A percentile compares a stretch with the other conserved stretches of the same genome.
phyloP scores from a whole-genome alignment of 108 stramenopile species.

The Pseudonitzschia delicatissima region DNA sequence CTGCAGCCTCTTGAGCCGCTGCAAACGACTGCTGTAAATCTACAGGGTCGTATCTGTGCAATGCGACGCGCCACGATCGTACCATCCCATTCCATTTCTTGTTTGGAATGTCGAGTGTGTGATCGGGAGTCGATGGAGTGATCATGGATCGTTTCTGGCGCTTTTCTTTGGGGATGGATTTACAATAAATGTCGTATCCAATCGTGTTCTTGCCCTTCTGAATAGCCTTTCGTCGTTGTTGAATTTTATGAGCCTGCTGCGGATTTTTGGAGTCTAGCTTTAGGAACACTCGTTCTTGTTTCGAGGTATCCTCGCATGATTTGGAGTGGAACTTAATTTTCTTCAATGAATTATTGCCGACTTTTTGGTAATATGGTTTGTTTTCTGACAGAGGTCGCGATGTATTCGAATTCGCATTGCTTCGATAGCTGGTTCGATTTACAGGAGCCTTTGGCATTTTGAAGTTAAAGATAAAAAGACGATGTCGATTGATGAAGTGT shows the following conservation, averaged over 20 bases:
- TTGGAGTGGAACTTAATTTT: constrained; percentile 31
- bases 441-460: no score
- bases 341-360: constrained; percentile 3
- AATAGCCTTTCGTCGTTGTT: constrained; percentile 62
- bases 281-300: constrained; percentile 25
- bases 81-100: constrained; percentile 78
- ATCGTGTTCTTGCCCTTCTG: constrained; percentile 78
- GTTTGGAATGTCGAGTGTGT: constrained; percentile 64
- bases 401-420: no score
- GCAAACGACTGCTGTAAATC: constrained; percentile 42
- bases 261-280: constrained; percentile 61
- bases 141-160: constrained; percentile 54
- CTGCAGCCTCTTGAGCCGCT: background rate
- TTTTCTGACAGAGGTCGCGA: background rate
- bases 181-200: constrained; percentile 71
- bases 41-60: constrained; percentile 77
- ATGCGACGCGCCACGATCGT: constrained; percentile 70
- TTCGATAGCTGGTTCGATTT: no score
- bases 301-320: constrained; percentile 4
- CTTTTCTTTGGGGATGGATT: constrained; percentile 58
- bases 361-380: constrained; percentile 3
- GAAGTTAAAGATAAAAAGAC: no score
- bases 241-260: constrained; percentile 53
- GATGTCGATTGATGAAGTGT: no score
- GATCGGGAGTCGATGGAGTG: constrained; percentile 76